A percentile compares a stretch with the other conserved stretches of the same genome.
Conservation (phyloP, 306 rosid species). For the Mimosa bimucronata region DNA sequence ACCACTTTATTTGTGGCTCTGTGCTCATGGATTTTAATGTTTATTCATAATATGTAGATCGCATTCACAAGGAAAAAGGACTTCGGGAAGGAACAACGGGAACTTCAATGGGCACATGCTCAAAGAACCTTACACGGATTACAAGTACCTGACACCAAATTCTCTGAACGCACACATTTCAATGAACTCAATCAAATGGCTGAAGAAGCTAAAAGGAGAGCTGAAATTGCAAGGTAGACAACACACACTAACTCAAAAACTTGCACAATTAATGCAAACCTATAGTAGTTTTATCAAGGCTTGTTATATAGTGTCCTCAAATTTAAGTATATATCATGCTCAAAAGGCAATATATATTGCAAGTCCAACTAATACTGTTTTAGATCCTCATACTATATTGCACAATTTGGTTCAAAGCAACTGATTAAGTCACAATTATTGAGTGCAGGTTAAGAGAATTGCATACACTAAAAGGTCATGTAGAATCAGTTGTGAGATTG, state of each 20-base stretch:
- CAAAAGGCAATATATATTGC: background rate
- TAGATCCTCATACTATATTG: background rate
- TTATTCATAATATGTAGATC: constrained; percentile 54
- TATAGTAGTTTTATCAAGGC: background rate
- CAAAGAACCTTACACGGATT: constrained; percentile 94
- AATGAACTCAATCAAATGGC: constrained; percentile 94
- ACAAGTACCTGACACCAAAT: constrained; percentile 84
- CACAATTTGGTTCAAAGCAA: background rate
- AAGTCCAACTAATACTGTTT: background rate
- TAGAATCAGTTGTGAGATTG: constrained; percentile 96
- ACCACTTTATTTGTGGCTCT: constrained; percentile 9
- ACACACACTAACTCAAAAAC: background rate
- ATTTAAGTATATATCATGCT: background rate
- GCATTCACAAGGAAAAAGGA: constrained; percentile 99
- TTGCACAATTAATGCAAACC: background rate
- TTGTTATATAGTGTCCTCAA: background rate
- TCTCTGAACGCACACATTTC: constrained; percentile 80
- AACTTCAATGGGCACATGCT: constrained; percentile 99
- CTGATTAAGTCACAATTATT: background rate
- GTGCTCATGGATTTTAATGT: constrained; percentile 27
- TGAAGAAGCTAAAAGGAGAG: constrained; percentile 98
- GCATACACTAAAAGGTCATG: constrained; percentile 91
- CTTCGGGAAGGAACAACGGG: constrained; percentile 95
- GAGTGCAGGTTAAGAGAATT: constrained; percentile 83
- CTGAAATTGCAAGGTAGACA: constrained; percentile 92